Evolutionary conservation across 768 basidiomycete species (phyloP), one percentile per base, ranked within the genome.

Genomic region (Russula sp.): DNA sequence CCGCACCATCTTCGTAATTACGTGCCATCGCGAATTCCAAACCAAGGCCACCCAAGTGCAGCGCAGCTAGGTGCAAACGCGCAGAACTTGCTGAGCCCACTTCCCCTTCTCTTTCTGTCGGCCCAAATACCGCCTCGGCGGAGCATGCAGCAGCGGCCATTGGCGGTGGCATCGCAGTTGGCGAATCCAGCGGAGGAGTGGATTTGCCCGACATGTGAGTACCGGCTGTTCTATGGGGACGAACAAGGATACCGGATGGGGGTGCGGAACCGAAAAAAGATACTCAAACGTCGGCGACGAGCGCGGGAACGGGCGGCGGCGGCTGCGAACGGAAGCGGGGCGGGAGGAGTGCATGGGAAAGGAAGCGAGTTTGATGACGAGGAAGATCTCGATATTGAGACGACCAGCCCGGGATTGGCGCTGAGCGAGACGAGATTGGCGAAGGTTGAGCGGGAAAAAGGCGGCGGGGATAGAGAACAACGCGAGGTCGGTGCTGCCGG

Each of bases 1-100:
- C 94, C 93, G 3, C 96, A 98, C 74, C 95, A 97, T 75, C 80
- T 95, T 60, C 81, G 88, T 70, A 98, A 98, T 76, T 98, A 94
- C 75, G 84, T 94, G 47, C 91, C 93, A 16, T 93, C 92, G 47
- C 80, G 91, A 16, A 75, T 92, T 56, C 86, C 91, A 4, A 68
- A 73, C 69, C 65, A 70, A 42, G 77, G 74, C 38, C 73, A 73
- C 52, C 68, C 71, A 49, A 75, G 71, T 69, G 60, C 73, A 32
- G 72, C 73, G n/a, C 77, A 78, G 63, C 69, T 73, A 52, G 73
- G 70, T 46, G 73, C 74, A 60, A 77, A 75, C 53, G 72, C 77
- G 65, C 82, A 78, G 67, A 79, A 78, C 68, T 72, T 74, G 56
- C 72, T 90, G 54, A 80, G 83, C 52, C 85, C 87, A 16, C 75